phyloP scores from a whole-genome alignment of 768 basidiomycete species.

The Tremella yokohamensis region DNA sequence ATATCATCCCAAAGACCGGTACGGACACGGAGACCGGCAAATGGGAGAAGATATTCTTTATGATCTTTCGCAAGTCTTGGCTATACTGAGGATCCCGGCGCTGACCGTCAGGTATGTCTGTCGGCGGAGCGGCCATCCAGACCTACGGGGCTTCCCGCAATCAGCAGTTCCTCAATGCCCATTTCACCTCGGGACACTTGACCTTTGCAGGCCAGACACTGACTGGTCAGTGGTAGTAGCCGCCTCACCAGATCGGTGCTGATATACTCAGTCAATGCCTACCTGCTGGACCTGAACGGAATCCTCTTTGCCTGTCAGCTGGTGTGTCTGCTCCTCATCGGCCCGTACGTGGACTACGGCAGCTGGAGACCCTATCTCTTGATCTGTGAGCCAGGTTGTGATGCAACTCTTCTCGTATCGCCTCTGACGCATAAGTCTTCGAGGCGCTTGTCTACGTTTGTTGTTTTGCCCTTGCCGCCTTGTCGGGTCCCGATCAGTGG shows the following conservation, averaged over 20 bases:
- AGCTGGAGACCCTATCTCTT: slow-evolving; percentile 20
- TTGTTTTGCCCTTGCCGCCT: slow-evolving; percentile 11
- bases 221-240: no score
- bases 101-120: background rate
- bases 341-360: slow-evolving; percentile 20
- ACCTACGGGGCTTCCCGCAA: slow-evolving; percentile 4
- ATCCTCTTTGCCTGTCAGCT: slow-evolving; percentile 20
- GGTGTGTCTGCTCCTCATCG: slow-evolving; percentile 13
- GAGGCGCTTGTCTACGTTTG: slow-evolving; percentile 5
- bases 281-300: slow-evolving; percentile 19
- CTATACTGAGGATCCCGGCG: no score
- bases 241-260: no score
- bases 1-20: slow-evolving; percentile 13
- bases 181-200: slow-evolving; percentile 9
- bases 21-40: slow-evolving; percentile 7
- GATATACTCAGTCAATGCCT: slow-evolving; percentile 8
- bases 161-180: slow-evolving; percentile 7
- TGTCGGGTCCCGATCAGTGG: slow-evolving; percentile 15
- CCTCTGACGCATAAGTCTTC: background rate
- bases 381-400: slow-evolving; percentile 7
- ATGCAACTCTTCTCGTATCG: no score
- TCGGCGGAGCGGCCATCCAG: slow-evolving; percentile 7
- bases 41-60: slow-evolving; percentile 11
- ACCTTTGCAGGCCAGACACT: slow-evolving; percentile 6
- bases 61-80: slow-evolving; percentile 12